phyloP scores from a whole-genome alignment of 2,329 filamentous ascomycete species.

The Hypomyces perniciosus region DNA sequence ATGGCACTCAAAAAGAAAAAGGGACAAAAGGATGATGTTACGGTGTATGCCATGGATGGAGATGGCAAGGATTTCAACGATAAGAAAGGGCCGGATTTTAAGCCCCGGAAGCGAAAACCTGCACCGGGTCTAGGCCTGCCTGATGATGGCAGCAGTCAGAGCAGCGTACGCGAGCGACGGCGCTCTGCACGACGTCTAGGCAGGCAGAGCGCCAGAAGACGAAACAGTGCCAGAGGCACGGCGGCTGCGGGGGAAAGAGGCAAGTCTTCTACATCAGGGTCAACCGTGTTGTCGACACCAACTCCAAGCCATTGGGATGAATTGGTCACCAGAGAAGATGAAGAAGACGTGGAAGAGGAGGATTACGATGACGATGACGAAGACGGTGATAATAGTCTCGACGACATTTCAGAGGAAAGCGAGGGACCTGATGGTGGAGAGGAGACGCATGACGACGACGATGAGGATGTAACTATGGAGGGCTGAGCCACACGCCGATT shows the following conservation, averaged over 20 bases:
- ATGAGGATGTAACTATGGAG: conserved; percentile 7
- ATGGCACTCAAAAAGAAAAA: conserved; percentile 58
- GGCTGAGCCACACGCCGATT: background rate
- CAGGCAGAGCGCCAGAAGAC: conserved; percentile 6
- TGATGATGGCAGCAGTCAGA: conserved; percentile 20
- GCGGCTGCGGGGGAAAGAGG: conserved; percentile 9
- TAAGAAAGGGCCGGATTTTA: conserved; percentile 35
- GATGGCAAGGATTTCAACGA: conserved; percentile 37
- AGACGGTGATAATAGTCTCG: conserved; percentile 14
- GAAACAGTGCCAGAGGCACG: conserved; percentile 14
- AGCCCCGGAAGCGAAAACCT: conserved; percentile 24
- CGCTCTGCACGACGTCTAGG: conserved; percentile 14
- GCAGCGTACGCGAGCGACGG: conserved; percentile 7
- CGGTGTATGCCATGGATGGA: conserved; percentile 47
- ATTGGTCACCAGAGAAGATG: conserved; percentile 19
- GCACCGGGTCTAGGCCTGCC: conserved; percentile 12
- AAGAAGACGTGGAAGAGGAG: conserved; percentile 11
- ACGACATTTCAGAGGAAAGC: conserved; percentile 19
- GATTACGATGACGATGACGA: conserved; percentile 20
- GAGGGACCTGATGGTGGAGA: conserved; percentile 14
- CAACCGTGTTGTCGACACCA: conserved; percentile 25
- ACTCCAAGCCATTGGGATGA: conserved; percentile 32
- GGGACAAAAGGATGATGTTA: conserved; percentile 61
- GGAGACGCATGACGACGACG: background rate
- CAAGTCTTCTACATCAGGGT: background rate